Conservation (phyloP, 331 rosid genomes). For the Acacia pycnantha region DNA sequence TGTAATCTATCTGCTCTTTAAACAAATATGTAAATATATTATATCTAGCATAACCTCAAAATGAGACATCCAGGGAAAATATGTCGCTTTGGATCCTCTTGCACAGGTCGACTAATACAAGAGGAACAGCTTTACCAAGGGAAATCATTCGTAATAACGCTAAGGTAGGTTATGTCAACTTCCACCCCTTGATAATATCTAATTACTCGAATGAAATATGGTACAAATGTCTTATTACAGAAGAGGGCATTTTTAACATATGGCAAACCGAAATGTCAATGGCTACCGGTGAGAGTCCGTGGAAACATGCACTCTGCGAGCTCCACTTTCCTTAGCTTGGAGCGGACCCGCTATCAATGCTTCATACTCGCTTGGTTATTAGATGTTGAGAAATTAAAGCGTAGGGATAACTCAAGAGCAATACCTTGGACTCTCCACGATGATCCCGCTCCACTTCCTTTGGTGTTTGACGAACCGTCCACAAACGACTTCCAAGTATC, state of each 20-base stretch:
- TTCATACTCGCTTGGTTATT: no score
- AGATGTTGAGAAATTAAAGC: no score
- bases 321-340: no score
- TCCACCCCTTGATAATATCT: slow-evolving; percentile 6
- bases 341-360: no score
- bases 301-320: no score
- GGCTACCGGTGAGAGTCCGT: no score
- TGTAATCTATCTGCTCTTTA: background rate
- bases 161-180: background rate
- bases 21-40: background rate
- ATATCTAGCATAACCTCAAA: background rate
- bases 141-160: background rate
- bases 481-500: no score
- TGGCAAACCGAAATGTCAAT: slow-evolving; percentile 30
- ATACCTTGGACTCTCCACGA: no score
- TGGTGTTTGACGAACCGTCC: no score
- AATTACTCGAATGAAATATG: slow-evolving; percentile 31
- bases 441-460: no score
- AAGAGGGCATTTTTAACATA: slow-evolving; percentile 26
- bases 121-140: background rate
- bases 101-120: background rate
- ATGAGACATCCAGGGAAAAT: background rate
- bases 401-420: no score
- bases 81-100: background rate
- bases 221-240: slow-evolving; percentile 31